Conservation (phyloP, 345 rosid genomes). For the Gossypium mustelinum region DNA sequence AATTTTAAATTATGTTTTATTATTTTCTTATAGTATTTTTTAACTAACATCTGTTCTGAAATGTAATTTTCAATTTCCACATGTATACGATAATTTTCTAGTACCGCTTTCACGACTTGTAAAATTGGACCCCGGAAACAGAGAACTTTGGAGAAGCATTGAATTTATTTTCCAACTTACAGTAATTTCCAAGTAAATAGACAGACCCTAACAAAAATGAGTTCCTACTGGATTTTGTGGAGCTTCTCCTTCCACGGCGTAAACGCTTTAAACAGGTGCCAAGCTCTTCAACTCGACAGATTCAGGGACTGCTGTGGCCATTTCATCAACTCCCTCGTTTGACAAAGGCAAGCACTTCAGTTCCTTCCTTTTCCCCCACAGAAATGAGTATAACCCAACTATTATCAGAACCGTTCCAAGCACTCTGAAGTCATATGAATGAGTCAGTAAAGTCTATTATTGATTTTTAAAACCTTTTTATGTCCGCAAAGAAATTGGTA, state of each 20-base stretch:
- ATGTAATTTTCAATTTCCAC: too few relatives aligned
- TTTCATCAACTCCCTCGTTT: neutral
- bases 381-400: conserved; percentile 37
- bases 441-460: neutral
- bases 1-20: too few relatives aligned
- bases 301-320: neutral
- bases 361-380: conserved; percentile 37
- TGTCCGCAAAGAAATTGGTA: too few relatives aligned
- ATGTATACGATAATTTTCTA: too few relatives aligned
- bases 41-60: too few relatives aligned
- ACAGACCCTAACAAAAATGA: neutral
- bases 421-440: conserved; percentile 26
- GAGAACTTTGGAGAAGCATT: too few relatives aligned
- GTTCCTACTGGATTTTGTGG: neutral
- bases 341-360: neutral
- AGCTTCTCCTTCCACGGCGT: neutral
- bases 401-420: conserved; percentile 35
- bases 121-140: too few relatives aligned
- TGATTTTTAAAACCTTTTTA: neutral
- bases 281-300: neutral
- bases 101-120: too few relatives aligned
- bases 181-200: too few relatives aligned
- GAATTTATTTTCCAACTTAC: too few relatives aligned
- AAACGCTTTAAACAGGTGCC: neutral
- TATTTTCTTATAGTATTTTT: too few relatives aligned